Evolutionary conservation across 2,329 filamentous ascomycete species (phyloP).

Genomic region (Sporothrix dimorphospora): DNA sequence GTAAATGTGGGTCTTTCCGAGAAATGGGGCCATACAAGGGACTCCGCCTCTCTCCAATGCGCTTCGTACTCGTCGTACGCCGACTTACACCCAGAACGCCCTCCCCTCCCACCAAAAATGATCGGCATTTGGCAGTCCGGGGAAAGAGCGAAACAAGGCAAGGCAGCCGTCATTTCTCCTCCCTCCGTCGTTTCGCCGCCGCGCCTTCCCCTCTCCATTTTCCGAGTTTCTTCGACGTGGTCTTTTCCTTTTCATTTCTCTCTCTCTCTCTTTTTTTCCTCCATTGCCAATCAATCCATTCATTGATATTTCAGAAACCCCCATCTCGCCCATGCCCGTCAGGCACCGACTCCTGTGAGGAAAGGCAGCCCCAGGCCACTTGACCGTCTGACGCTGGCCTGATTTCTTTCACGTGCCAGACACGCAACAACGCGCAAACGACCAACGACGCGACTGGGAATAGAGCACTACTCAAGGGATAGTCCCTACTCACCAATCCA

Average conservation of each 20-base stretch:
- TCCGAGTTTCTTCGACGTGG: background rate
- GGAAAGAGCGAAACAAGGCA: slow-evolving; percentile 11
- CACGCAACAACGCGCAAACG: background rate
- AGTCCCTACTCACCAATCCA: too few relatives aligned
- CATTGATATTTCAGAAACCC: background rate
- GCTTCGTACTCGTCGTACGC: background rate
- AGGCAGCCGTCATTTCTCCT: slow-evolving; percentile 5
- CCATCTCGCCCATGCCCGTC: background rate
- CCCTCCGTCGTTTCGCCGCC: background rate
- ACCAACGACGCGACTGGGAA: too few relatives aligned
- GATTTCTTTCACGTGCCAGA: background rate
- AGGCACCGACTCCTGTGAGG: background rate
- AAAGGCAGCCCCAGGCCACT: background rate
- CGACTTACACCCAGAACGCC: slow-evolving; percentile 1
- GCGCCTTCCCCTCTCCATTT: background rate
- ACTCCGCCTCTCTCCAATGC: background rate
- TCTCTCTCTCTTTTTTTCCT: background rate
- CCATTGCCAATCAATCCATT: background rate
- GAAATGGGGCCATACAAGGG: background rate
- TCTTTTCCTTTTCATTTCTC: background rate
- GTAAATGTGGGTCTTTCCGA: background rate
- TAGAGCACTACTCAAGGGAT: too few relatives aligned
- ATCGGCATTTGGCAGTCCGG: slow-evolving; percentile 9
- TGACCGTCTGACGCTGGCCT: background rate
- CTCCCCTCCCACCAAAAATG: background rate